Conservation (phyloP, 306 rosid species). For the Acmispon strigosus region DNA sequence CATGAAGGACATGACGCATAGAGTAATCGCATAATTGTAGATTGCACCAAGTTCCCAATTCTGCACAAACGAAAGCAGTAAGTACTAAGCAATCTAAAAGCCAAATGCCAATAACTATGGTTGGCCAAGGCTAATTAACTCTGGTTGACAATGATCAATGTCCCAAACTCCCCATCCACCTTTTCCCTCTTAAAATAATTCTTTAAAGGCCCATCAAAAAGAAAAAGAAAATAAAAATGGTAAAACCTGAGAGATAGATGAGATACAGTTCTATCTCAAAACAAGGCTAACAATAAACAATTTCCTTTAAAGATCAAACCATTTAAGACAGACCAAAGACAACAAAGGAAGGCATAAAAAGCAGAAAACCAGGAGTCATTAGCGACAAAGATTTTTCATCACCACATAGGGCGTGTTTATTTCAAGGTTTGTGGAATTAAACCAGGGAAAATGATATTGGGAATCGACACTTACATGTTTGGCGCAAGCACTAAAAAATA, state of each 20-base stretch:
- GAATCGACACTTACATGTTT: no score
- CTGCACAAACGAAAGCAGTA: slow-evolving; percentile 32
- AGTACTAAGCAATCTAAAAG: slow-evolving; percentile 6
- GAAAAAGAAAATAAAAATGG: neutral
- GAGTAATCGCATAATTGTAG: slow-evolving; percentile 84
- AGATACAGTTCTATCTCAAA: neutral
- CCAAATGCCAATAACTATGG: neutral
- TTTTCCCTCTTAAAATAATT: neutral
- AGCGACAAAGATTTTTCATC: neutral
- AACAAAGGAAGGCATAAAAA: neutral
- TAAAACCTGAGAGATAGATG: neutral
- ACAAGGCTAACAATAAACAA: neutral
- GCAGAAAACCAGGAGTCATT: neutral
- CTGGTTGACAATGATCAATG: neutral
- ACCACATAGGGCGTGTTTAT: neutral
- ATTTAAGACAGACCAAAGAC: neutral
- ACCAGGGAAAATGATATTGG: no score
- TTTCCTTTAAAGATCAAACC: neutral
- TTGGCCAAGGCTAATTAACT: neutral
- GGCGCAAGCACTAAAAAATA: no score
- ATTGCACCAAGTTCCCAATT: slow-evolving; percentile 66
- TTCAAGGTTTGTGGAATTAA: no score
- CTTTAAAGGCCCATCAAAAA: neutral
- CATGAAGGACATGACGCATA: slow-evolving; percentile 81
- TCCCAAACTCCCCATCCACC: neutral